Base-by-base conservation (phyloP, 148 eudicot species). In the Cornus controversa region DNA sequence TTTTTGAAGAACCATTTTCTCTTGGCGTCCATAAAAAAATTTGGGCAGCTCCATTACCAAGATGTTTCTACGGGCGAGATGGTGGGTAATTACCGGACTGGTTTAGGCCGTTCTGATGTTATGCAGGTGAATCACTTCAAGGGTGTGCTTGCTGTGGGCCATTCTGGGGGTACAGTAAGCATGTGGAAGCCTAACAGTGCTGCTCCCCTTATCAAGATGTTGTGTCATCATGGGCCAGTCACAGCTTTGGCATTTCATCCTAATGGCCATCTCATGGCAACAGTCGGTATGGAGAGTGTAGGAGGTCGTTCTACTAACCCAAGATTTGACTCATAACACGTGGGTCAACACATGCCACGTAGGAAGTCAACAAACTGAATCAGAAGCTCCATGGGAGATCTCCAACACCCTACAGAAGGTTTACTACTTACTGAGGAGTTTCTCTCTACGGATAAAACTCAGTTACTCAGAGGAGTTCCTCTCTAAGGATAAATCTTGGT, bases 181-280 rank as follows among this genome's bases (percentile, higher is more conserved):
- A 93, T 93, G 98, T 93, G 96, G 98, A 91, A 90, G 82, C 93
- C 96, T 42, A 90, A 93, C 4, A 87, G 84, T 69, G 73, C 86
- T 25, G 83, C 87, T n/a, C 98, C 98, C 26, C 86, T 93, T 2
- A 87, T 93, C 80, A 91, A 91, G 84, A 91, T 90, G 96, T 85
- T 91, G 26, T 85, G 87, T 72, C 96, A 93, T 83, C 87, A 81
- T 0, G 98, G 96, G 15, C 91, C 98, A 15, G 69, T 91, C 69
- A 89, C 90, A 7, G 89, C 96, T 40, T 13, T 91, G 64, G 87
- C 96, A 23, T 90, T 90, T 83, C 96, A 93, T 47, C 66, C 91
- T 1, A 90, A 87, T 6, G 96, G 94, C 75, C 90, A 91, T 83
- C 90, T 93, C 60, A 89, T 91, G 96, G 94, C 96, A 4, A 89